Conservation (phyloP, 129 eudicot species). For the Kitagawia praeruptora region DNA sequence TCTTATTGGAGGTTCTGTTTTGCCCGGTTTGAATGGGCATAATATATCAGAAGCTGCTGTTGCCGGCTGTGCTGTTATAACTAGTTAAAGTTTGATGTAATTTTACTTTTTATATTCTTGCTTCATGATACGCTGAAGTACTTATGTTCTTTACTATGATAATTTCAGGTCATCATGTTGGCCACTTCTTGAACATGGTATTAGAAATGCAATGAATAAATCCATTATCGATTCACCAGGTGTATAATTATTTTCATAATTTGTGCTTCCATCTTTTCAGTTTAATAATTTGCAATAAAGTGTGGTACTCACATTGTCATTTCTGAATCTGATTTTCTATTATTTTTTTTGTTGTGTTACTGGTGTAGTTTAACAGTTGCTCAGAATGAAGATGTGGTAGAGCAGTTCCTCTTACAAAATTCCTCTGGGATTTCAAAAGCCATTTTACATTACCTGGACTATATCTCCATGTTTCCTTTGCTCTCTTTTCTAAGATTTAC, state of each 20-base stretch:
- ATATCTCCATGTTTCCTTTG: not conserved
- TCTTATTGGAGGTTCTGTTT: constrained; percentile 78
- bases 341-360: too few species aligned
- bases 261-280: not conserved
- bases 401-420: too few species aligned
- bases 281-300: not conserved
- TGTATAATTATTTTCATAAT: constrained; percentile 10
- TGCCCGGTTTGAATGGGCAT: constrained; percentile 65
- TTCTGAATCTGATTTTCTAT: not conserved
- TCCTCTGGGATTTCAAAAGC: too few species aligned
- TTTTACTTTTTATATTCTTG: not conserved
- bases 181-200: constrained; percentile 83
- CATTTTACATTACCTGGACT: constrained; percentile 5
- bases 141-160: constrained; percentile 3
- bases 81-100: constrained; percentile 31
- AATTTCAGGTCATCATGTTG: constrained; percentile 66
- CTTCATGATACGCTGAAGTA: not conserved
- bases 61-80: constrained; percentile 93
- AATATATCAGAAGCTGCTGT: constrained; percentile 92
- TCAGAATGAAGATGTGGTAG: too few species aligned
- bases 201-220: constrained; percentile 51
- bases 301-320: not conserved
- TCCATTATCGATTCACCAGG: constrained; percentile 78
- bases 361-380: too few species aligned
- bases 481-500: not conserved